Evolutionary conservation across 257 asterid species (phyloP).

Genomic region (Ilex aquifolium): DNA sequence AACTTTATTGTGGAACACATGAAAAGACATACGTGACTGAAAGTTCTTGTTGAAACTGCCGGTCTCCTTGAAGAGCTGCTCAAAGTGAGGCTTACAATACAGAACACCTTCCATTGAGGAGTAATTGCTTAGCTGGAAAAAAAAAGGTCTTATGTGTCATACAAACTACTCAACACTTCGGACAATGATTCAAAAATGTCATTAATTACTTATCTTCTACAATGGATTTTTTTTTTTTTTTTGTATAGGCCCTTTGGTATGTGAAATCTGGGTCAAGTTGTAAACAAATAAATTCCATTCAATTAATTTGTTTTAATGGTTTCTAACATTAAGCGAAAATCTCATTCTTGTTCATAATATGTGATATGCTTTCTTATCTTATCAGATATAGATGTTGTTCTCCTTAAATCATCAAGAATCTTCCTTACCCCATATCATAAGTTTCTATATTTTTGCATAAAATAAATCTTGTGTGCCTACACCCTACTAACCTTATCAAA

Average conservation of each 20-base stretch:
- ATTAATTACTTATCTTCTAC: not conserved
- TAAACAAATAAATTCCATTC: too few species aligned
- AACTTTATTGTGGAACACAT: not conserved
- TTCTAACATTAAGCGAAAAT: not conserved
- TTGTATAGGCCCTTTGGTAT: too few species aligned
- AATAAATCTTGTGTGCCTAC: too few species aligned
- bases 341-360: not conserved
- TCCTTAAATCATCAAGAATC: too few species aligned
- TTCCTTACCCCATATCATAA: too few species aligned
- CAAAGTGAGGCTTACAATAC: conserved; percentile 63
- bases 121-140: not conserved
- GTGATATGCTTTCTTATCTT: too few species aligned
- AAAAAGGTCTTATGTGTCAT: too few species aligned
- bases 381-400: not conserved
- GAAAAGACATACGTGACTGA: not conserved
- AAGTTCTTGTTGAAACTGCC: conserved; percentile 34
- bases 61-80: conserved; percentile 54
- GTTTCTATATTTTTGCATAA: too few species aligned
- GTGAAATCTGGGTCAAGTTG: not conserved
- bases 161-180: not conserved
- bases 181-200: not conserved
- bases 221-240: not conserved
- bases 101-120: not conserved
- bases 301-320: too few species aligned
- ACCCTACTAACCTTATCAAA: too few species aligned